Evolutionary conservation across 2,329 filamentous ascomycete genomes (phyloP).

Genomic region (Cercospora zeina): DNA sequence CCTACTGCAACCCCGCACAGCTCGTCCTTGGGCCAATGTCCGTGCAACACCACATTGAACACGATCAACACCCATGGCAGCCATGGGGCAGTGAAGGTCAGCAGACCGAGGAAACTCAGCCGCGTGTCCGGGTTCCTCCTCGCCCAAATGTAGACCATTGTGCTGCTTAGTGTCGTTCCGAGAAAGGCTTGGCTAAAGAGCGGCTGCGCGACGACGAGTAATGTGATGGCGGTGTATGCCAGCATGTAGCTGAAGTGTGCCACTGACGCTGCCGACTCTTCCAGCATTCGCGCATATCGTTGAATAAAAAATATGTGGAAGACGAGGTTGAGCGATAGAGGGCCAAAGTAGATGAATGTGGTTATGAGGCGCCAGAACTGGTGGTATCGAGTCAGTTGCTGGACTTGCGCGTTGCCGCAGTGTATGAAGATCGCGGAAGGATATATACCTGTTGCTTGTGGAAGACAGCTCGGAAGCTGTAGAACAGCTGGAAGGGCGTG

Average conservation of each 20-base stretch:
- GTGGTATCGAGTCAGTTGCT: neutral
- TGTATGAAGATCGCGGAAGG: neutral
- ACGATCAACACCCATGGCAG: slow-evolving; percentile 93
- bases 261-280: slow-evolving; percentile 90
- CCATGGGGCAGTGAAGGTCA: slow-evolving; percentile 92
- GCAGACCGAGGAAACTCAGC: slow-evolving; percentile 74
- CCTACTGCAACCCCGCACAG: slow-evolving; percentile 93
- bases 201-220: slow-evolving; percentile 74
- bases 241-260: slow-evolving; percentile 96
- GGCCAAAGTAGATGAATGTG: slow-evolving; percentile 96
- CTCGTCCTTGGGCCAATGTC: slow-evolving; percentile 88
- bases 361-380: slow-evolving; percentile 97
- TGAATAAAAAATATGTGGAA: slow-evolving; percentile 99
- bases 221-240: slow-evolving; percentile 75
- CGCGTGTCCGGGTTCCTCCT: slow-evolving; percentile 88
- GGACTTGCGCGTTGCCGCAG: neutral
- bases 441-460: slow-evolving; percentile 80
- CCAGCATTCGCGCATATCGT: slow-evolving; percentile 89
- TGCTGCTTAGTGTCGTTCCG: slow-evolving; percentile 88
- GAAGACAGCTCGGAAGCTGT: slow-evolving; percentile 90
- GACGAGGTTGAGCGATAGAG: slow-evolving; percentile 86
- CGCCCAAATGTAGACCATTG: slow-evolving; percentile 97
- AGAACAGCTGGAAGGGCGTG: slow-evolving; percentile 93
- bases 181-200: slow-evolving; percentile 90
- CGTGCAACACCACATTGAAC: slow-evolving; percentile 89